Conservation (phyloP, 192 early-diverging fungal genomes). For the Spinellus fusiger region DNA sequence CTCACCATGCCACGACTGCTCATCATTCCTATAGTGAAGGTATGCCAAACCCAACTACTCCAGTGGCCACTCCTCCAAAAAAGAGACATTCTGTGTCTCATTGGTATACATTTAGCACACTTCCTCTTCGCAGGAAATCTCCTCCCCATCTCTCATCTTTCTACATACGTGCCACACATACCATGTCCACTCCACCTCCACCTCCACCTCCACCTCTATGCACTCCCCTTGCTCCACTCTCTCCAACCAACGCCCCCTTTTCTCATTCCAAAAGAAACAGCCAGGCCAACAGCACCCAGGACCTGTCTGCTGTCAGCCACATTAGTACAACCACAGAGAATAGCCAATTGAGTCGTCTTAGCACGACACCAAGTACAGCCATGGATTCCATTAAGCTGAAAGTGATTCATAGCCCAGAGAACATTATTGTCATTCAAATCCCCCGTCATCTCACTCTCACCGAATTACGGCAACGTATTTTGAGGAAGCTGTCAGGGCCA, state of each 20-base stretch:
- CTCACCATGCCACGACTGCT: too few relatives aligned
- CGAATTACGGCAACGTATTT: not conserved
- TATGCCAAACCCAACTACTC: not conserved
- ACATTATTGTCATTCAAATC: conserved; percentile 7
- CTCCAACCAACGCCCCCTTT: too few relatives aligned
- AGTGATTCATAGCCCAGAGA: conserved; percentile 5
- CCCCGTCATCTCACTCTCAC: not conserved
- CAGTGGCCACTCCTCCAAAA: not conserved
- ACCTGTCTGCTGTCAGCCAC: too few relatives aligned
- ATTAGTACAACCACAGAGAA: not conserved
- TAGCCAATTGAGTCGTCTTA: not conserved
- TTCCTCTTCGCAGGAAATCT: not conserved
- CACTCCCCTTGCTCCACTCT: too few relatives aligned
- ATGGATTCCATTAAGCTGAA: not conserved
- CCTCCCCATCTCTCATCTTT: not conserved
- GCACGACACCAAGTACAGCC: not conserved
- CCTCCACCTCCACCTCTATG: not conserved
- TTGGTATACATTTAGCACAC: not conserved
- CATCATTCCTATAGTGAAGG: too few relatives aligned
- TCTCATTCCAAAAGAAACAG: too few relatives aligned
- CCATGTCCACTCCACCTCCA: not conserved
- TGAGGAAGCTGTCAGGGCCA: not conserved
- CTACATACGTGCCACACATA: not conserved
- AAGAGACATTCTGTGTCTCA: not conserved
- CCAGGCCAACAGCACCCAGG: too few relatives aligned